Base-by-base conservation (phyloP, 306 rosid genomes). In the Luffa aegyptiaca region DNA sequence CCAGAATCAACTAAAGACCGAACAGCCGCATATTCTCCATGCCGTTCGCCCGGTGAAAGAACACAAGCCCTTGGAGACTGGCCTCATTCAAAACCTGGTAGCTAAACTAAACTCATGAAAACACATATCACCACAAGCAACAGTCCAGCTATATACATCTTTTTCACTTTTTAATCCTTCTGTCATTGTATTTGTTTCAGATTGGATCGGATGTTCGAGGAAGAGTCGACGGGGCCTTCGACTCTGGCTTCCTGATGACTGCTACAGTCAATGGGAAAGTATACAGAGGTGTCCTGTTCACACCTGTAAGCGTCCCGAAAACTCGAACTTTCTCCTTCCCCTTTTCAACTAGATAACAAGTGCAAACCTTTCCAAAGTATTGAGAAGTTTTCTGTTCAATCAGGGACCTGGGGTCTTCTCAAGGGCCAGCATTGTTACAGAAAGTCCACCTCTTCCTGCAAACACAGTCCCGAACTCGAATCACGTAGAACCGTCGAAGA, bases 181-280 rank as follows among this genome's bases (percentile, higher is more conserved):
- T 71, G 35, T 8, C 7, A 4, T 74, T 9, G 16, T 82, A 52
- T 83, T 82, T 64, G 80, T 80, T 84, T 71, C 84, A 93, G 98
- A 85, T 93, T 33, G 98, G 98, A 12, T 88, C 96, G 7, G 98
- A 93, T 81, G 98, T 93, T 48, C 84, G 84, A 9, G 98, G 98
- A 13, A 93, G 89, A 89, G 89, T 93, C 31, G 98, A 93, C 46
- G 98, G 93, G 56, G 90, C 90, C 59, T 92, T 93, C 31, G 98
- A 93, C 84, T 93, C 98, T 0, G 97, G 97, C 68, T 84, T 91
- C 80, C 87, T 93, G 16, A 90, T 93, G 95, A 90, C 91, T 10
- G 98, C 98, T 79, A 79, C 86, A 3, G 93, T 93, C 76, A 89
- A 92, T 64, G 98, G 97, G 71, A 90, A 85, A 64, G 55, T 87